A percentile compares a stretch with the other conserved stretches of the same genome.
Conservation (phyloP, 2,329 filamentous ascomycete genomes). For the Endocalyx cinctus region DNA sequence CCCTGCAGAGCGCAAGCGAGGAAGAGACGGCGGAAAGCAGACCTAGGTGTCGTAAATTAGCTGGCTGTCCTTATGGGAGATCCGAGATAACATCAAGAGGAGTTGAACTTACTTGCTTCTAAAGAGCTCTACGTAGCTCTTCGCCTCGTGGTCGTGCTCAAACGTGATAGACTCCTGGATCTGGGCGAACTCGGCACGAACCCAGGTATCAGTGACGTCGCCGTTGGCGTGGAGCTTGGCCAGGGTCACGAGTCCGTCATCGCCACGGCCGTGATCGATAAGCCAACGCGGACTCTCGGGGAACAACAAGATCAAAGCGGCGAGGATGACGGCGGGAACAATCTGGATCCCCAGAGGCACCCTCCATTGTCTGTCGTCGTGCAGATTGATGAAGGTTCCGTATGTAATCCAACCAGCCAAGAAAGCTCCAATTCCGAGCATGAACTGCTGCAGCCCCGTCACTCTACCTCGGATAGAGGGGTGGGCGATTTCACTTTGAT, state of each 20-base stretch:
- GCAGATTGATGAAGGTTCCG: conserved; percentile 37
- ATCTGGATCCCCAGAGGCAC: conserved; percentile 66
- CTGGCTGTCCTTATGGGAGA: conserved; percentile 6
- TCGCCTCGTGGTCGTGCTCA: conserved; percentile 65
- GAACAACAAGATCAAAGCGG: conserved; percentile 61
- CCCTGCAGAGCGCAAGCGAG: conserved; percentile 66
- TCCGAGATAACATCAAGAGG: neutral
- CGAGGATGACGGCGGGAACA: conserved; percentile 61
- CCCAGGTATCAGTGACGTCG: conserved; percentile 61
- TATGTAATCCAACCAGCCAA: conserved; percentile 71
- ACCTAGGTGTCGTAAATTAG: conserved; percentile 22
- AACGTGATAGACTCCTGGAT: conserved; percentile 59
- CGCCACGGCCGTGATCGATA: conserved; percentile 63
- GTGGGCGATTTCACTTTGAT: conserved; percentile 76
- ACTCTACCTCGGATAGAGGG: conserved; percentile 72
- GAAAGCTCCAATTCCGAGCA: conserved; percentile 72
- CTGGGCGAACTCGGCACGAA: conserved; percentile 66
- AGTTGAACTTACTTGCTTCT: conserved; percentile 38
- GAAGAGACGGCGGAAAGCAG: conserved; percentile 67
- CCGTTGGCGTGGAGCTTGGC: conserved; percentile 68
- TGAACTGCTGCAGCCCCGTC: conserved; percentile 75
- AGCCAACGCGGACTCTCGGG: conserved; percentile 73
- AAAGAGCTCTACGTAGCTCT: conserved; percentile 67
- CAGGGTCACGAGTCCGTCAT: conserved; percentile 62
- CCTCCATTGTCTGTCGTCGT: conserved; percentile 39